These are phyloP conservation scores for Boletus rufocinnamomeus DNA, from an alignment of 768 basidiomycete species.

Conservation along the genomic window DNA sequence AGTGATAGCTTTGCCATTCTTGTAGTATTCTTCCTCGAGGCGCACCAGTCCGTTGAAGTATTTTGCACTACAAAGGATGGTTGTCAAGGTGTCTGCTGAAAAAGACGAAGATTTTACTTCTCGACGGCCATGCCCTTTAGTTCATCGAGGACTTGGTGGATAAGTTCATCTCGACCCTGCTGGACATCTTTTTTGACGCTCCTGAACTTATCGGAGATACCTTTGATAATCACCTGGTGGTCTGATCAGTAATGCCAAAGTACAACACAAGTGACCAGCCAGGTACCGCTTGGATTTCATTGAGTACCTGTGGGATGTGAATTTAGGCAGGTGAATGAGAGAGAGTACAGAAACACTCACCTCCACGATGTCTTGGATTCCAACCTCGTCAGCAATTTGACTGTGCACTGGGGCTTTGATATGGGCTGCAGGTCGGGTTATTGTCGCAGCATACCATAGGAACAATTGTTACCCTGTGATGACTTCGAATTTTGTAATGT, in stretches of 20 bases:
- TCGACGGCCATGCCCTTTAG: slow-evolving; percentile 44
- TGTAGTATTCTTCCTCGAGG: slow-evolving; percentile 56
- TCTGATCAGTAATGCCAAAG: slow-evolving; percentile 17
- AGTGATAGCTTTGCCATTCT: slow-evolving; percentile 42
- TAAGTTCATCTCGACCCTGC: slow-evolving; percentile 45
- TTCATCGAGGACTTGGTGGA: slow-evolving; percentile 46
- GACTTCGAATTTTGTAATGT: slow-evolving; percentile 5
- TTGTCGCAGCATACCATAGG: not conserved
- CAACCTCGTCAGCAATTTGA: slow-evolving; percentile 11
- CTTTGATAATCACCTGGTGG: slow-evolving; percentile 49
- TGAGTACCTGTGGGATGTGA: slow-evolving; percentile 42
- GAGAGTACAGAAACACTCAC: slow-evolving; percentile 32
- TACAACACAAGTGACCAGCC: not conserved
- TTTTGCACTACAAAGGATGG: slow-evolving; percentile 38
- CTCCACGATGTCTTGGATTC: slow-evolving; percentile 42
- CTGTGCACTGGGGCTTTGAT: slow-evolving; percentile 1
- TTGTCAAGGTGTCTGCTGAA: slow-evolving; percentile 7
- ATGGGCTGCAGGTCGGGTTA: not conserved
- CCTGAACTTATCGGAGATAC: slow-evolving; percentile 50
- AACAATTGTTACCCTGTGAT: slow-evolving; percentile 8
- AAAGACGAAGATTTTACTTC: slow-evolving; percentile 21
- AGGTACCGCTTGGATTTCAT: slow-evolving; percentile 49
- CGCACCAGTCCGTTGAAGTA: slow-evolving; percentile 57
- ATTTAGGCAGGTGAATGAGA: not conserved
- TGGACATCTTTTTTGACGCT: slow-evolving; percentile 48